Evolutionary conservation across 768 basidiomycete genomes (phyloP).

Genomic region (Coprinopsis cinerea): DNA sequence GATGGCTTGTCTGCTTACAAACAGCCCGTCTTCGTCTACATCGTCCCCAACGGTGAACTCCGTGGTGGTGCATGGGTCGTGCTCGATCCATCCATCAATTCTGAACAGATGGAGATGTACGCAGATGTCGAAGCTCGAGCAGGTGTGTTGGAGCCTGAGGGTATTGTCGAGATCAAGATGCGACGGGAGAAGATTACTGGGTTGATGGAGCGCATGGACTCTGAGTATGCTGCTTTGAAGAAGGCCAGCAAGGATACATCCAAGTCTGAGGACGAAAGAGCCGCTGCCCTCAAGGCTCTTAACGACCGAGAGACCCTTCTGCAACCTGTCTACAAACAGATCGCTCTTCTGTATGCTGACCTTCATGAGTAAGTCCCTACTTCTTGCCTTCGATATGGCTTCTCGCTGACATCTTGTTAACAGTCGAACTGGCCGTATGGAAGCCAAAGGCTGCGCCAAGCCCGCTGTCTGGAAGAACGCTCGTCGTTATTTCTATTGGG

Average conservation of each 20-base stretch:
- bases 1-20: conserved; percentile 97
- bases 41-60: conserved; percentile 96
- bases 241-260: conserved; percentile 69
- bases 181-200: conserved; percentile 86
- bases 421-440: conserved; percentile 93
- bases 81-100: conserved; percentile 95
- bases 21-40: conserved; percentile 97
- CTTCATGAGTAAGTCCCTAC: conserved; percentile 87
- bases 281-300: conserved; percentile 61
- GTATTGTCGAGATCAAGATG: conserved; percentile 97
- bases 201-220: conserved; percentile 92
- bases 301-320: conserved; percentile 73
- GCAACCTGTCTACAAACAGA: conserved; percentile 88
- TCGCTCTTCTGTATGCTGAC: conserved; percentile 92
- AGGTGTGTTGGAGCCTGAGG: conserved; percentile 95
- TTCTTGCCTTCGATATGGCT: conserved; percentile 1
- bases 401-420: conserved; percentile 6
- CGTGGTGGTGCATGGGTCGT: conserved; percentile 99
- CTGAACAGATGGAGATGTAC: conserved; percentile 99
- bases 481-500: conserved; percentile 91
- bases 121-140: conserved; percentile 94
- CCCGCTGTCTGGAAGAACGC: conserved; percentile 84
- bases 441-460: conserved; percentile 93
- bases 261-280: conserved; percentile 70
- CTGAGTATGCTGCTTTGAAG: conserved; percentile 76